Conservation (phyloP, 1,139 yeast species). For the Suhomyces bokatorum region DNA sequence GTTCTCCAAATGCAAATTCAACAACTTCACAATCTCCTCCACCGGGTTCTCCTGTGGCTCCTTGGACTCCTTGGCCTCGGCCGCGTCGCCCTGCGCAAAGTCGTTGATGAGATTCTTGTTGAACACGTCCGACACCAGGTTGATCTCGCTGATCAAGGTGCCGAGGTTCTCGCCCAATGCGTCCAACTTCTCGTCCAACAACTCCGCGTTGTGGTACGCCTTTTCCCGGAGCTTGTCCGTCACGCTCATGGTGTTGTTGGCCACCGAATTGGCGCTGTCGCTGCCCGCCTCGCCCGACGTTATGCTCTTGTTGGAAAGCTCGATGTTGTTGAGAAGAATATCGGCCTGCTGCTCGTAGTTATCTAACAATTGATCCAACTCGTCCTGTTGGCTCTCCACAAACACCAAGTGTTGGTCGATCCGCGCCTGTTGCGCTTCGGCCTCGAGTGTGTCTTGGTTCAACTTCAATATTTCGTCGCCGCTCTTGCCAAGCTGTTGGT, state of each 20-base stretch:
- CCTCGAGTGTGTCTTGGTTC: constrained; percentile 74
- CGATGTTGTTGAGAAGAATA: constrained; percentile 46
- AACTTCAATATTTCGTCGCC: constrained; percentile 82
- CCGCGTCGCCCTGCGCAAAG: constrained; percentile 24
- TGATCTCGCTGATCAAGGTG: constrained; percentile 80
- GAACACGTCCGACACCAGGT: constrained; percentile 80
- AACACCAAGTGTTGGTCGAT: constrained; percentile 86
- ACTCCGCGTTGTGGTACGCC: constrained; percentile 86
- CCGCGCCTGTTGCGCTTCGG: constrained; percentile 81
- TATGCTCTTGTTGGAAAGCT: constrained; percentile 23
- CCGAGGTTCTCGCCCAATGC: constrained; percentile 72
- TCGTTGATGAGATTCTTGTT: constrained; percentile 53
- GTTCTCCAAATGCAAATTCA: constrained; percentile 88
- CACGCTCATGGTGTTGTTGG: constrained; percentile 32
- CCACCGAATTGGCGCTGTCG: constrained; percentile 8
- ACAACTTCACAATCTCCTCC: constrained; percentile 71
- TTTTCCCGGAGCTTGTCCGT: constrained; percentile 86
- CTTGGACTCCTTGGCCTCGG: constrained; percentile 9
- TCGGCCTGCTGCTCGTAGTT: constrained; percentile 88
- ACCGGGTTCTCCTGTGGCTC: constrained; percentile 42
- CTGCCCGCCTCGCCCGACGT: constrained; percentile 6
- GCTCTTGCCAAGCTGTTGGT: constrained; percentile 74
- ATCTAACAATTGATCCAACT: constrained; percentile 76
- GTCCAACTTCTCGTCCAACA: constrained; percentile 79
- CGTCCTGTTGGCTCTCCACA: constrained; percentile 91